Conservation (phyloP, 495 filamentous ascomycete species). For the Halenospora varia region DNA sequence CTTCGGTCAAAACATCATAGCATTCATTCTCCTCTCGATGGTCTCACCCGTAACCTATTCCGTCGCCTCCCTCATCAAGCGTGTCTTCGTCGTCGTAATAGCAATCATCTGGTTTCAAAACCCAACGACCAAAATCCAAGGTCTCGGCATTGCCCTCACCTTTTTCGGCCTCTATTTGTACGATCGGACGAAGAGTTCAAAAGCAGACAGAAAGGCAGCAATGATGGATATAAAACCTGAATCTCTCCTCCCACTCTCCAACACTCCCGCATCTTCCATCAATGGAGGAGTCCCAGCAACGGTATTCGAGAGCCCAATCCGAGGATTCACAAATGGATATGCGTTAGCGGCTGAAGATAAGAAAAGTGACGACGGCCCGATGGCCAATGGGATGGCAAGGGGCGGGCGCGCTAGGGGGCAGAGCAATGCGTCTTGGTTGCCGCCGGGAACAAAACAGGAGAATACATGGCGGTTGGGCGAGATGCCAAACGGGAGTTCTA, state of each 20-base stretch:
- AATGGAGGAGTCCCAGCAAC: slow-evolving; percentile 24
- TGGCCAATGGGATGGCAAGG: slow-evolving; percentile 29
- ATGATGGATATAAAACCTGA: slow-evolving; percentile 44
- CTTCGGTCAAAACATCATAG: slow-evolving; percentile 93
- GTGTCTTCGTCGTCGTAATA: slow-evolving; percentile 93
- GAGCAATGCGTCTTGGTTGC: slow-evolving; percentile 62
- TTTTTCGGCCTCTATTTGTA: slow-evolving; percentile 95
- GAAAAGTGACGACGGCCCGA: slow-evolving; percentile 51
- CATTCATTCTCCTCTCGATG: slow-evolving; percentile 86
- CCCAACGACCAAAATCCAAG: slow-evolving; percentile 77
- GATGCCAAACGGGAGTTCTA: slow-evolving; percentile 24
- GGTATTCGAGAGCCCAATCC: slow-evolving; percentile 31
- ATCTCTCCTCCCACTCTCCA: slow-evolving; percentile 58
- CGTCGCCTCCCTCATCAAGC: slow-evolving; percentile 90
- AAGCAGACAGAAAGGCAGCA: slow-evolving; percentile 68
- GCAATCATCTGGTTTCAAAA: slow-evolving; percentile 96
- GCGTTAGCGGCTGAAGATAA: slow-evolving; percentile 40
- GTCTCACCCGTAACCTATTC: slow-evolving; percentile 96
- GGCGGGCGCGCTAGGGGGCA: slow-evolving; percentile 48
- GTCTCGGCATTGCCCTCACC: slow-evolving; percentile 78
- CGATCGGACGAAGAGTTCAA: slow-evolving; percentile 84
- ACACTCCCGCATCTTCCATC: neutral
- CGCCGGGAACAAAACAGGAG: slow-evolving; percentile 73
- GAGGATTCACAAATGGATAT: slow-evolving; percentile 20
- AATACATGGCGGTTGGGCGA: slow-evolving; percentile 71